Evolutionary conservation across 2,329 filamentous ascomycete genomes (phyloP).

Genomic region (Aspergillus sp.): DNA sequence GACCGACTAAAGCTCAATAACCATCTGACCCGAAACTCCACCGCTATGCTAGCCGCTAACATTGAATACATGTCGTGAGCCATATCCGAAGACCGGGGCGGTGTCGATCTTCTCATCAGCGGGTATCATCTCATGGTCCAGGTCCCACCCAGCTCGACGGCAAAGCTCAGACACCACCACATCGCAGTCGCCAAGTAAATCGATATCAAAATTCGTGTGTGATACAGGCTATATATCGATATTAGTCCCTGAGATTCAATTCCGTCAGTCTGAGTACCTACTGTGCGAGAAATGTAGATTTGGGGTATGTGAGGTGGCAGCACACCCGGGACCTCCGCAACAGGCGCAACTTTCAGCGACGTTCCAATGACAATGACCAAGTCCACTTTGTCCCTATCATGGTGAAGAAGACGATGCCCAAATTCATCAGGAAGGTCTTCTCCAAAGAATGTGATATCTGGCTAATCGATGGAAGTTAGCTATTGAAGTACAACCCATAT

Average conservation of each 20-base stretch:
- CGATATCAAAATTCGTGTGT: slow-evolving; percentile 95
- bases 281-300: slow-evolving; percentile 82
- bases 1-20: slow-evolving; percentile 20
- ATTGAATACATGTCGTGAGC: slow-evolving; percentile 46
- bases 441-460: slow-evolving; percentile 97
- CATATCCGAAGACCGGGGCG: slow-evolving; percentile 47
- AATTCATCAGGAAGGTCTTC: slow-evolving; percentile 85
- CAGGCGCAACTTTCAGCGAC: slow-evolving; percentile 90
- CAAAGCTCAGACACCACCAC: slow-evolving; percentile 85
- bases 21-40: slow-evolving; percentile 33
- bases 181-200: slow-evolving; percentile 93
- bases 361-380: slow-evolving; percentile 96
- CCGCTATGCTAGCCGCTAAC: slow-evolving; percentile 38
- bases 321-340: slow-evolving; percentile 84
- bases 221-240: slow-evolving; percentile 60
- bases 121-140: slow-evolving; percentile 83
- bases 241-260: slow-evolving; percentile 10
- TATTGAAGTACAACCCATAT: neutral
- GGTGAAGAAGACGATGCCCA: slow-evolving; percentile 73
- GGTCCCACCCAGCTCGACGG: slow-evolving; percentile 74
- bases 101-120: slow-evolving; percentile 62
- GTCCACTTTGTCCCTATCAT: slow-evolving; percentile 78
- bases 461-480: slow-evolving; percentile 43
- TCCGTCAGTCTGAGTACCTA: slow-evolving; percentile 35
- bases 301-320: slow-evolving; percentile 79